Evolutionary conservation across 148 eudicot species (phyloP).

Genomic region (Polygonum maritimum): DNA sequence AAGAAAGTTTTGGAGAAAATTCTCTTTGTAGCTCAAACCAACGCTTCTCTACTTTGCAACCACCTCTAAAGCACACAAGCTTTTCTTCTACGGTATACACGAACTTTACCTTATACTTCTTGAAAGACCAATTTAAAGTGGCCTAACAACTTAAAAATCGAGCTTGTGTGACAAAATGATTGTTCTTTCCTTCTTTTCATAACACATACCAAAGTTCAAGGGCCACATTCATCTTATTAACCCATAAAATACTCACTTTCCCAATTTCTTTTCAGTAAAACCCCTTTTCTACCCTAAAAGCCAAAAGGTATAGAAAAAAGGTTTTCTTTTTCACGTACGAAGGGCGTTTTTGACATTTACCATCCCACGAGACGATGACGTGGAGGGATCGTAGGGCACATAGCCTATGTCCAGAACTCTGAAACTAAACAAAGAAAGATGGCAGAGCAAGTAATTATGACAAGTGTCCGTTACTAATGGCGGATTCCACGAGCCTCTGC

Average conservation of each 20-base stretch:
- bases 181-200: neutral
- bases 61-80: neutral
- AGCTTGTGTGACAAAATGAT: neutral
- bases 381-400: neutral
- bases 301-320: too few species aligned
- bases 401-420: neutral
- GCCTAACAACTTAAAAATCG: neutral
- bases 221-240: neutral
- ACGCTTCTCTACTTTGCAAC: conserved; percentile 1
- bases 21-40: neutral
- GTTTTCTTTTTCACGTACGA: neutral
- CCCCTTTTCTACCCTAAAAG: too few species aligned
- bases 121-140: neutral
- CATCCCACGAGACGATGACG: conserved; percentile 1
- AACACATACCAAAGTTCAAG: neutral
- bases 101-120: neutral
- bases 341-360: neutral
- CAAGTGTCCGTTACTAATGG: conserved; percentile 18
- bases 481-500: conserved; percentile 24
- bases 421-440: neutral
- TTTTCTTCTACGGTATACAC: neutral
- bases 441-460: conserved; percentile 10
- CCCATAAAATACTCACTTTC: neutral
- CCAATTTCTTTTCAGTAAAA: neutral
- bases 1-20: neutral